Evolutionary conservation across 495 filamentous ascomycete genomes (phyloP).

Genomic region (Neurospora africana): DNA sequence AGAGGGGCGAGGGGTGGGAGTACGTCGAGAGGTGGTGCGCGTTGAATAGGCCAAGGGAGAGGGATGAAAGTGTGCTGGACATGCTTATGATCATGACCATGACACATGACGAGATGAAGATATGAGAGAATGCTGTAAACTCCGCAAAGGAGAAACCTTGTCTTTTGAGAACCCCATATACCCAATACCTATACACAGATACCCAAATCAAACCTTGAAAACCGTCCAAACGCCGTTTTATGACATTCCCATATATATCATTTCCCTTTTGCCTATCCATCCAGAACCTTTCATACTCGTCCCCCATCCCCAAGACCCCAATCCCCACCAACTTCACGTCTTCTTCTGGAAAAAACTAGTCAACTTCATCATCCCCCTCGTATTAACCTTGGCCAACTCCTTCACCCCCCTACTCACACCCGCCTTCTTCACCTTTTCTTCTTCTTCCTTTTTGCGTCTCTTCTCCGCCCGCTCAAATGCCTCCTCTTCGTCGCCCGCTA

Average conservation of each 20-base stretch:
- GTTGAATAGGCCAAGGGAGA: not conserved
- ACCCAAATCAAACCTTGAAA: not conserved
- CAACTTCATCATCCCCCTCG: slow-evolving; percentile 91
- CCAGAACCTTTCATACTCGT: not conserved
- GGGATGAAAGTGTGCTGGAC: not conserved
- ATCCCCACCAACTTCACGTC: not conserved
- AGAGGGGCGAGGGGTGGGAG: not conserved
- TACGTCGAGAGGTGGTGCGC: slow-evolving; percentile 5
- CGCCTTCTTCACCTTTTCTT: slow-evolving; percentile 53
- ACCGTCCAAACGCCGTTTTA: not conserved
- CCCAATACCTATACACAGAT: slow-evolving; percentile 4
- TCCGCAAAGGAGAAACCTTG: not conserved
- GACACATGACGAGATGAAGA: not conserved
- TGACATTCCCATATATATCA: not conserved
- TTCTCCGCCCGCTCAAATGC: slow-evolving; percentile 63
- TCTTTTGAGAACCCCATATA: not conserved
- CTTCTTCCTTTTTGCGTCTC: slow-evolving; percentile 55
- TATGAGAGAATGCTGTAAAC: not conserved
- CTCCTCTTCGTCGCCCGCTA: slow-evolving; percentile 56
- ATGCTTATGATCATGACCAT: not conserved
- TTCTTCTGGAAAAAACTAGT: slow-evolving; percentile 86
- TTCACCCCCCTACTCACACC: slow-evolving; percentile 62
- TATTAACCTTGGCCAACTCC: slow-evolving; percentile 80
- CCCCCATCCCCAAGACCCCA: too few species aligned
- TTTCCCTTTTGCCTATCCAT: not conserved